Percentiles rank a stretch among this genome's conserved stretches.
phyloP scores from a whole-genome alignment of 352 stramenopile species.

The Bremia lactucae region DNA sequence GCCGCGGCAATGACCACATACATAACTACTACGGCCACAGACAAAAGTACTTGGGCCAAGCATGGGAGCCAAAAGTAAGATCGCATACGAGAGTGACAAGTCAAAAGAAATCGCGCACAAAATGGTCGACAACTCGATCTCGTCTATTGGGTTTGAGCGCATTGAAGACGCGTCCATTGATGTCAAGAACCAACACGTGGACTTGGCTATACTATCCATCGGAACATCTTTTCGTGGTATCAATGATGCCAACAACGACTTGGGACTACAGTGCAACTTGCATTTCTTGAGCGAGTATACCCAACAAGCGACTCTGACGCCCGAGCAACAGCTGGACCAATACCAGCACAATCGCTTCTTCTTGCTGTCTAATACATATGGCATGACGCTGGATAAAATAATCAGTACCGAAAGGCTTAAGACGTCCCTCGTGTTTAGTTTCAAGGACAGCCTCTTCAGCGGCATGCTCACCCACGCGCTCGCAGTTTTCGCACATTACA shows the following conservation, averaged over 20 bases:
- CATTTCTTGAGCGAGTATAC: slow-evolving; percentile 66
- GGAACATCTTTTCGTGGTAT: slow-evolving; percentile 93
- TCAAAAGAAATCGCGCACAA: slow-evolving; percentile 54
- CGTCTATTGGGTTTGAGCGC: slow-evolving; percentile 25
- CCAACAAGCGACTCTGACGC: slow-evolving; percentile 8
- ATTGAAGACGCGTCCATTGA: slow-evolving; percentile 38
- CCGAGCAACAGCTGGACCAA: slow-evolving; percentile 48
- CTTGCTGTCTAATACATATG: slow-evolving; percentile 59
- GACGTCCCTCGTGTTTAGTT: slow-evolving; percentile 64
- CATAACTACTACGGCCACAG: too few relatives aligned
- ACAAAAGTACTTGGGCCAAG: too few relatives aligned
- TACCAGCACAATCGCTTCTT: slow-evolving; percentile 86
- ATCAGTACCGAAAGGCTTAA: slow-evolving; percentile 44
- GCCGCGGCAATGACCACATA: too few relatives aligned
- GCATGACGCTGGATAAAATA: slow-evolving; percentile 23
- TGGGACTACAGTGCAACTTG: slow-evolving; percentile 65
- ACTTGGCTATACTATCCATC: slow-evolving; percentile 92
- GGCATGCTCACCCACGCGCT: slow-evolving; percentile 52
- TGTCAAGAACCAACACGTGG: slow-evolving; percentile 69
- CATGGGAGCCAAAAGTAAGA: too few relatives aligned
- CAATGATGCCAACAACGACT: slow-evolving; percentile 94
- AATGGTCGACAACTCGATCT: slow-evolving; percentile 16
- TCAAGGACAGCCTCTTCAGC: slow-evolving; percentile 46
- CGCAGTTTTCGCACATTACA: slow-evolving; percentile 42
- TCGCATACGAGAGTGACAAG: slow-evolving; percentile 94